Conservation (phyloP, 202 grass and related monocot species). For the Dendrocalamus latiflorus region DNA sequence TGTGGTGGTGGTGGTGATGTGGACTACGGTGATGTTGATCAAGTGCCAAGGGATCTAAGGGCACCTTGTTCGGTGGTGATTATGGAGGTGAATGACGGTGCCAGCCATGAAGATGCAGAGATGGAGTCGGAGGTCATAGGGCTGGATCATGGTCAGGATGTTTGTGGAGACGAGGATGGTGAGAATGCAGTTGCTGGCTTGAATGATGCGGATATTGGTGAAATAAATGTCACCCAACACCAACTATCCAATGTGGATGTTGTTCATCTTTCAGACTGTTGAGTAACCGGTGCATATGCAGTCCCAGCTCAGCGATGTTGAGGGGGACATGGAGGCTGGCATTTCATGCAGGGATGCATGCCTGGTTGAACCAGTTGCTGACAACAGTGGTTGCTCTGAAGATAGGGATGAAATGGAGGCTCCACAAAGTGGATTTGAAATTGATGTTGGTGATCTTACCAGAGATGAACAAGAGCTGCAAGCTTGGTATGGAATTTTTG, state of each 20-base stretch:
- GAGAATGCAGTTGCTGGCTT: neutral
- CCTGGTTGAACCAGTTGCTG: neutral
- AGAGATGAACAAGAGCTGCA: conserved; percentile 39
- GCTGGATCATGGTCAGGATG: neutral
- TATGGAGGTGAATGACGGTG: neutral
- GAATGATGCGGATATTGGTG: conserved; percentile 5
- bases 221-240: conserved; percentile 23
- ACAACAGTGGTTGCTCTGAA: neutral
- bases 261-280: conserved; percentile 29
- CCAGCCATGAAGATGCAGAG: neutral
- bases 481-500: conserved; percentile 38
- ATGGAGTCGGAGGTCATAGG: neutral
- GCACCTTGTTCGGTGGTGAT: conserved; percentile 15
- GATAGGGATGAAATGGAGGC: neutral
- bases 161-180: conserved; percentile 15
- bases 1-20: neutral
- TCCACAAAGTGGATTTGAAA: conserved; percentile 13
- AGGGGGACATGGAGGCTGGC: neutral
- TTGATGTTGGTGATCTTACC: neutral
- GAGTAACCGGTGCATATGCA: conserved; percentile 17
- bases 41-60: neutral
- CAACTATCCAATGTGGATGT: neutral
- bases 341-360: neutral
- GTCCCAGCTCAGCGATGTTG: neutral
- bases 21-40: neutral